phyloP scores from a whole-genome alignment of 2,329 filamentous ascomycete species.

The Scopulariopsis brevicaulis region DNA sequence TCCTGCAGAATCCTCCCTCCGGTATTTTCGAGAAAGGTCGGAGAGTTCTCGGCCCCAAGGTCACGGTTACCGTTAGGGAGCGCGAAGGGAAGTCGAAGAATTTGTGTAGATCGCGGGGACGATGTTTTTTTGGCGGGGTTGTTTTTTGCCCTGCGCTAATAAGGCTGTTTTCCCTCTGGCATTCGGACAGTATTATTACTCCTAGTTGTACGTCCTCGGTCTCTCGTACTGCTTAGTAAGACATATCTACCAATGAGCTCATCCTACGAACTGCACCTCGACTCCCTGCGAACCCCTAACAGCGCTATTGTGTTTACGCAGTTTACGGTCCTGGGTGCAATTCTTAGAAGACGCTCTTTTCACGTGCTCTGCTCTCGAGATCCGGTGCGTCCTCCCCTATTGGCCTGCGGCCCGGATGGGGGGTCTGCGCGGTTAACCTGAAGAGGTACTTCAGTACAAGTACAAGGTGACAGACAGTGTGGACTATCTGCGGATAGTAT shows the following conservation, averaged over 20 bases:
- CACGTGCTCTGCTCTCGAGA: too few species aligned
- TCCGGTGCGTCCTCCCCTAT: too few species aligned
- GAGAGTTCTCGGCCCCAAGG: not conserved
- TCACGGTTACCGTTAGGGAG: not conserved
- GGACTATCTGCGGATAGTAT: not conserved
- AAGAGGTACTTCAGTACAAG: not conserved
- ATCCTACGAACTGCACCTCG: too few species aligned
- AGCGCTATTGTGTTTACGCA: too few species aligned
- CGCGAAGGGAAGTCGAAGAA: not conserved
- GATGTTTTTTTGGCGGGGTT: conserved; percentile 5
- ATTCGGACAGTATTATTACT: not conserved
- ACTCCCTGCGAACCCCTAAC: too few species aligned
- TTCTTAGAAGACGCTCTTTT: too few species aligned
- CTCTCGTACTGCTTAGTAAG: not conserved
- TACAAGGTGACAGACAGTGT: not conserved
- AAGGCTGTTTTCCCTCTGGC: not conserved
- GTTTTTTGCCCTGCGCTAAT: not conserved
- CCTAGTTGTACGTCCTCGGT: not conserved
- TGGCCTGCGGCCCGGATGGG: not conserved
- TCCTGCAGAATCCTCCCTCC: not conserved
- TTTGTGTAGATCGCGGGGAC: conserved; percentile 4
- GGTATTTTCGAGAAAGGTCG: not conserved
- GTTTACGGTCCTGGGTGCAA: too few species aligned
- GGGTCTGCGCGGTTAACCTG: not conserved
- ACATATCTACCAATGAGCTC: too few species aligned